Percentiles rank a stretch among this genome's conserved stretches.
Evolutionary conservation across 1,284 basidiomycete species (phyloP).

Genomic region (Sporisorium sorghi): DNA sequence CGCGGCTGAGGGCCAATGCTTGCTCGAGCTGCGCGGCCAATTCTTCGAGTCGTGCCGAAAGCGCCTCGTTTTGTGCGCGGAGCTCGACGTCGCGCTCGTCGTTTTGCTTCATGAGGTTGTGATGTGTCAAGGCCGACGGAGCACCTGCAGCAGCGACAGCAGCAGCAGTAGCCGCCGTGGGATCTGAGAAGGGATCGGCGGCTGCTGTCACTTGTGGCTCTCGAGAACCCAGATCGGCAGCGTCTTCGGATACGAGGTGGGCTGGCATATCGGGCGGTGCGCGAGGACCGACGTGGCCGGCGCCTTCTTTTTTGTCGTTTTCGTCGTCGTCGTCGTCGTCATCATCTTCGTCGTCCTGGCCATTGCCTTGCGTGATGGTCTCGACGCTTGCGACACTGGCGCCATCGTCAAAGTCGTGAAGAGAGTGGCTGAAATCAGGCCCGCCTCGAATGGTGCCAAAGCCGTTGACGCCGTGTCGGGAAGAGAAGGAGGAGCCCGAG

Average conservation of each 20-base stretch:
- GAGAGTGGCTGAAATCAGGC: constrained; percentile 6
- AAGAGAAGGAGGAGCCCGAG: constrained; percentile 13
- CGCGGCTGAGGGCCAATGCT: constrained; percentile 79
- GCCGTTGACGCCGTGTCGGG: constrained; percentile 26
- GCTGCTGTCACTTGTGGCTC: constrained; percentile 19
- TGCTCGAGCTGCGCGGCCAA: constrained; percentile 82
- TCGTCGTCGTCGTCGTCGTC: constrained; percentile 15
- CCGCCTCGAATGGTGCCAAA: constrained; percentile 31
- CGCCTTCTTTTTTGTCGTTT: not conserved
- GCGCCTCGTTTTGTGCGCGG: constrained; percentile 74
- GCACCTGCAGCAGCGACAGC: not conserved
- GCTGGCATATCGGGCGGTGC: constrained; percentile 58
- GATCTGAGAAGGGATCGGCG: not conserved
- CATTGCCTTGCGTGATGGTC: constrained; percentile 51
- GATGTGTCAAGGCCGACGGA: constrained; percentile 13
- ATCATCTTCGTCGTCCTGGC: not conserved
- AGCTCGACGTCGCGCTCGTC: constrained; percentile 65
- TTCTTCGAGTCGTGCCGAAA: constrained; percentile 78
- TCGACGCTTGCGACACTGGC: constrained; percentile 64
- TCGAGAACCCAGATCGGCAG: constrained; percentile 24
- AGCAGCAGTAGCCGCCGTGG: too few species aligned
- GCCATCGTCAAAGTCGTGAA: constrained; percentile 59
- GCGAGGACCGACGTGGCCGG: constrained; percentile 50
- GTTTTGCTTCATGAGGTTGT: constrained; percentile 15
- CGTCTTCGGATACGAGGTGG: constrained; percentile 29